phyloP scores from a whole-genome alignment of 2,329 filamentous ascomycete genomes.

The Microcyclosporella mali region DNA sequence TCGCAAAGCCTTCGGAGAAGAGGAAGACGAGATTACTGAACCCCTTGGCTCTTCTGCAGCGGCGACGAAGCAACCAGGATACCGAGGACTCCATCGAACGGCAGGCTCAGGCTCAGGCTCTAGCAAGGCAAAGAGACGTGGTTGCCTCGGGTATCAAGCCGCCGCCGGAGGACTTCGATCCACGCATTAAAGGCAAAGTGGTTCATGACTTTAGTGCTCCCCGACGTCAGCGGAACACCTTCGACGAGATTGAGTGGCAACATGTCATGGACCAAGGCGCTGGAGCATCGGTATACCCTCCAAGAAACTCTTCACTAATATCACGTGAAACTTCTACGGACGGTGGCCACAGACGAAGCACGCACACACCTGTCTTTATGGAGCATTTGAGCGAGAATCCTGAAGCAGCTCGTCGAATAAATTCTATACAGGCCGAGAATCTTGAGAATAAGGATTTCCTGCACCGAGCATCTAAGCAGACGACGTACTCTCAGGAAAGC shows the following conservation, averaged over 20 bases:
- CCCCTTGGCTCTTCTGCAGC: constrained; percentile 54
- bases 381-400: constrained; percentile 55
- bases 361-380: constrained; percentile 54
- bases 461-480: constrained; percentile 36
- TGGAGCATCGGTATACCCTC: constrained; percentile 11
- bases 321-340: constrained; percentile 9
- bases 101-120: constrained; percentile 35
- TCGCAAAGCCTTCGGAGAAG: constrained; percentile 30
- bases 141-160: constrained; percentile 45
- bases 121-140: constrained; percentile 46
- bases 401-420: constrained; percentile 35
- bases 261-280: constrained; percentile 4
- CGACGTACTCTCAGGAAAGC: constrained; percentile 26
- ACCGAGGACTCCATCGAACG: constrained; percentile 14
- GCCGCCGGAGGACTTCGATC: constrained; percentile 55
- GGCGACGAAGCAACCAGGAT: constrained; percentile 46
- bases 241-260: constrained; percentile 9
- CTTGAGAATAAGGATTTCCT: constrained; percentile 45
- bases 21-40: constrained; percentile 45
- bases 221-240: constrained; percentile 35
- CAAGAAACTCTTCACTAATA: constrained; percentile 15
- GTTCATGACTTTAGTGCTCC: constrained; percentile 62
- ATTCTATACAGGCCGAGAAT: constrained; percentile 42
- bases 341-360: constrained; percentile 21
- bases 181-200: constrained; percentile 56